phyloP scores from a whole-genome alignment of 148 eudicot genomes.

The Amaranthus cruentus region DNA sequence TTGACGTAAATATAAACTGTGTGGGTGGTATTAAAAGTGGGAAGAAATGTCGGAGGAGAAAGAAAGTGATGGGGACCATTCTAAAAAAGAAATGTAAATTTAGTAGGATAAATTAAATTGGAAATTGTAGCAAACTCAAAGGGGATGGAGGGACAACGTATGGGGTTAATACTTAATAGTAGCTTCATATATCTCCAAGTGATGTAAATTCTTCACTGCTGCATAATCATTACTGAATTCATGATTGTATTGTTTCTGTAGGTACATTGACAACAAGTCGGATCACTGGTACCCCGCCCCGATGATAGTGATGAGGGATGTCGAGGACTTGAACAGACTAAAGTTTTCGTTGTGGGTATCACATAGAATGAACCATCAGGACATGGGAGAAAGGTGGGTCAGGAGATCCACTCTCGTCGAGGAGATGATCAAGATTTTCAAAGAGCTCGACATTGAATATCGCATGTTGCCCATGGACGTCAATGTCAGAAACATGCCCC shows the following conservation, averaged over 20 bases:
- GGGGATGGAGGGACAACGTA: background rate
- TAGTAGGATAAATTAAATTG: too few species aligned
- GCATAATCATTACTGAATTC: background rate
- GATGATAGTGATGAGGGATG: conserved; percentile 55
- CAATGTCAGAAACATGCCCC: conserved; percentile 56
- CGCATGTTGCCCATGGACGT: conserved; percentile 62
- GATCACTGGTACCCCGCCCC: conserved; percentile 77
- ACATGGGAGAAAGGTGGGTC: conserved; percentile 67
- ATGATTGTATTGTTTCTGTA: conserved; percentile 19
- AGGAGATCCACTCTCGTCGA: conserved; percentile 65
- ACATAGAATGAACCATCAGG: conserved; percentile 67
- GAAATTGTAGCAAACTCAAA: too few species aligned
- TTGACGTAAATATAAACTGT: too few species aligned
- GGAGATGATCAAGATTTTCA: conserved; percentile 60
- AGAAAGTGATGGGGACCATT: too few species aligned
- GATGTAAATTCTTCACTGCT: background rate
- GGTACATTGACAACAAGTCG: conserved; percentile 54
- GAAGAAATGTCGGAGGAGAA: too few species aligned
- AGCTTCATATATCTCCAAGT: background rate
- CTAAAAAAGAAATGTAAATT: too few species aligned
- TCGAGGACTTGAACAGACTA: conserved; percentile 71
- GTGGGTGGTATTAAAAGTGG: too few species aligned
- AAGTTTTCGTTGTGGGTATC: conserved; percentile 66
- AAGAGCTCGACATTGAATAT: conserved; percentile 65
- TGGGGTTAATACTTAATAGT: background rate